Evolutionary conservation across 176 grass and related monocot species (phyloP).

Genomic region (Stipa capillata): DNA sequence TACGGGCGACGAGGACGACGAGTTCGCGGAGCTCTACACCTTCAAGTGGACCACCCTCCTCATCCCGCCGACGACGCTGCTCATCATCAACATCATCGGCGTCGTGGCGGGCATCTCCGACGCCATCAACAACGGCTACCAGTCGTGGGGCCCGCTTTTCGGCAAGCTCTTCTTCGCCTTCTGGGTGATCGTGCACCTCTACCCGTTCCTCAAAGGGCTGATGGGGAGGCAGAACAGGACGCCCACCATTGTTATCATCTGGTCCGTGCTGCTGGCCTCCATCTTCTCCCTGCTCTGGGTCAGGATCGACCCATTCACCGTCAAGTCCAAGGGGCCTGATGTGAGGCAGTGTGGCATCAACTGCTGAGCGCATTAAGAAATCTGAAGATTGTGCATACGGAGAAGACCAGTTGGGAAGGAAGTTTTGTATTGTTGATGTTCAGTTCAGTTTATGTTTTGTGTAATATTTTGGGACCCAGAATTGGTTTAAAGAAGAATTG

Average conservation of each 20-base stretch:
- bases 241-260: conserved; percentile 91
- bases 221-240: conserved; percentile 94
- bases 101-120: conserved; percentile 90
- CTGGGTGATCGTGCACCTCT: conserved; percentile 95
- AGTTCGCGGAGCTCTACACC: conserved; percentile 77
- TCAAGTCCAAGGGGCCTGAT: conserved; percentile 78
- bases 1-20: conserved; percentile 58
- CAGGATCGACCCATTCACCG: conserved; percentile 75
- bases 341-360: conserved; percentile 90
- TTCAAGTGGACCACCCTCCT: conserved; percentile 99
- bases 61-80: conserved; percentile 80
- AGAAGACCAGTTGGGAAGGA: conserved; percentile 27
- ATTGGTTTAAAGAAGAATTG: conserved; percentile 28
- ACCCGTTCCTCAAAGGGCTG: conserved; percentile 96
- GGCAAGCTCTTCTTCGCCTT: conserved; percentile 94
- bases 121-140: conserved; percentile 90
- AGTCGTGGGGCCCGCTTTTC: conserved; percentile 86
- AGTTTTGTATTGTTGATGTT: conserved; percentile 47
- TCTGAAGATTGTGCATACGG: conserved; percentile 44
- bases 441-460: conserved; percentile 29
- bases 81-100: conserved; percentile 91
- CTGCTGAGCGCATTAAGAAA: conserved; percentile 34
- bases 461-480: conserved; percentile 31
- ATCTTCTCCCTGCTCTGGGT: conserved; percentile 99
- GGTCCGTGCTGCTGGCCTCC: conserved; percentile 82